These are phyloP conservation scores for Chimonanthus salicifolius DNA, from an alignment of 164 flowering plant species.

Conservation along the genomic window DNA sequence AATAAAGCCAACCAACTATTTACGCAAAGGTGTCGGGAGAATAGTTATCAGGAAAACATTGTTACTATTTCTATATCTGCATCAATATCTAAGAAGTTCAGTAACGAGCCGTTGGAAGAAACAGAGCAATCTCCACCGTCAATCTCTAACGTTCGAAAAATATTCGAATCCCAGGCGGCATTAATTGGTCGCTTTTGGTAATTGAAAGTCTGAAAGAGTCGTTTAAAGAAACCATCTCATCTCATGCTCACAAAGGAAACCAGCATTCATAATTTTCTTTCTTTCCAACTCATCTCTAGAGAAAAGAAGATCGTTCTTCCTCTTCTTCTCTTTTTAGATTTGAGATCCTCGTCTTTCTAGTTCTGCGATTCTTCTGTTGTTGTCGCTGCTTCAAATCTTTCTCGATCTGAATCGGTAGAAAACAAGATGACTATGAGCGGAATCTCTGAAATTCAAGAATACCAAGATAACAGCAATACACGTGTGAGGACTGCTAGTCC, in stretches of 20 bases:
- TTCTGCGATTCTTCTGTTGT: background rate
- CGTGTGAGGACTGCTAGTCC: slow-evolving; percentile 26
- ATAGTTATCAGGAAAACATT: too few species aligned
- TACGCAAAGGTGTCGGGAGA: too few species aligned
- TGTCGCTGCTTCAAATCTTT: background rate
- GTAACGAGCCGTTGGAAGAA: slow-evolving; percentile 12
- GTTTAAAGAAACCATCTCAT: background rate
- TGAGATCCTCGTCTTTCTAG: background rate
- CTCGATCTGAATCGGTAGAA: background rate
- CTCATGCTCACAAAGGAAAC: background rate
- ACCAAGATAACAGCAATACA: slow-evolving; percentile 22
- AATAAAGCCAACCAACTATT: too few species aligned
- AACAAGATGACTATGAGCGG: slow-evolving; percentile 9
- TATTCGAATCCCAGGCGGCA: background rate
- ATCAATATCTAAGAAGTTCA: background rate
- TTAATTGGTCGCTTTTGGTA: background rate
- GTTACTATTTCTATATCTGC: too few species aligned
- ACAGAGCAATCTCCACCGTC: slow-evolving; percentile 9
- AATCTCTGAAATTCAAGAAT: slow-evolving; percentile 6
- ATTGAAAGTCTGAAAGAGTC: background rate
- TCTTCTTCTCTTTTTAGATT: background rate
- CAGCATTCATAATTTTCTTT: background rate
- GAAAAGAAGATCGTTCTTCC: too few species aligned
- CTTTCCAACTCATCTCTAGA: background rate
- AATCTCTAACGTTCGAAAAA: slow-evolving; percentile 8